Percentiles rank a stretch among this genome's conserved stretches.
phyloP scores from a whole-genome alignment of 305 asterid species.

The Fraxinus platypoda region DNA sequence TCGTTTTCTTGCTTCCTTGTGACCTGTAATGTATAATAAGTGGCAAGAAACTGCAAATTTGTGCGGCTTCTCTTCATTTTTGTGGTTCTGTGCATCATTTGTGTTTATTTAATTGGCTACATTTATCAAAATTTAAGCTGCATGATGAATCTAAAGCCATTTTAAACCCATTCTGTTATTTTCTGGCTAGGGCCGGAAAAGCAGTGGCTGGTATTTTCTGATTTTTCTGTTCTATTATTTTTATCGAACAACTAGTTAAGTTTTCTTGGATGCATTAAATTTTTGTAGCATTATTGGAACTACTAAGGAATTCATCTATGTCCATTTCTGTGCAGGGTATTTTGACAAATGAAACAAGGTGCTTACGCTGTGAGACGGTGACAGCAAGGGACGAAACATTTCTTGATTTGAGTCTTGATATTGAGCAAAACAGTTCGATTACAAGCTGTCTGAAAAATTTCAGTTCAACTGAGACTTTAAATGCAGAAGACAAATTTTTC shows the following conservation, averaged over 20 bases:
- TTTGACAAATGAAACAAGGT: constrained; percentile 83
- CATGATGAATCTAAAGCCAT: too few relatives aligned
- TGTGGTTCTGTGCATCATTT: not conserved
- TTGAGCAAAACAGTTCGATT: constrained; percentile 87
- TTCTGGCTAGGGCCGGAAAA: not conserved
- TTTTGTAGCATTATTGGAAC: constrained; percentile 9
- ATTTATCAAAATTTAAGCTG: not conserved
- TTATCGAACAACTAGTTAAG: not conserved
- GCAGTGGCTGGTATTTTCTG: not conserved
- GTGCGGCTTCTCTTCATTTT: not conserved
- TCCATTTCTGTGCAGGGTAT: constrained; percentile 53
- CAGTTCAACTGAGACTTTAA: constrained; percentile 87
- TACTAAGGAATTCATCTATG: constrained; percentile 11
- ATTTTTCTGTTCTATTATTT: not conserved
- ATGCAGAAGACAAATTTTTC: constrained; percentile 88
- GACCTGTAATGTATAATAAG: not conserved
- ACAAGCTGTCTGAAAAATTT: constrained; percentile 85
- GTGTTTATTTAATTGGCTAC: not conserved
- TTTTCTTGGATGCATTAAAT: not conserved
- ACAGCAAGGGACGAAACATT: constrained; percentile 92
- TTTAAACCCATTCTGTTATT: not conserved
- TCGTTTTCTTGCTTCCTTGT: not conserved
- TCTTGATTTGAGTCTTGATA: constrained; percentile 87
- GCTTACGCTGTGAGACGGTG: constrained; percentile 89
- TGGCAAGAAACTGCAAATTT: not conserved